These are phyloP conservation scores for Medicago lupulina DNA, from an alignment of 306 rosid species.

Conservation along the genomic window DNA sequence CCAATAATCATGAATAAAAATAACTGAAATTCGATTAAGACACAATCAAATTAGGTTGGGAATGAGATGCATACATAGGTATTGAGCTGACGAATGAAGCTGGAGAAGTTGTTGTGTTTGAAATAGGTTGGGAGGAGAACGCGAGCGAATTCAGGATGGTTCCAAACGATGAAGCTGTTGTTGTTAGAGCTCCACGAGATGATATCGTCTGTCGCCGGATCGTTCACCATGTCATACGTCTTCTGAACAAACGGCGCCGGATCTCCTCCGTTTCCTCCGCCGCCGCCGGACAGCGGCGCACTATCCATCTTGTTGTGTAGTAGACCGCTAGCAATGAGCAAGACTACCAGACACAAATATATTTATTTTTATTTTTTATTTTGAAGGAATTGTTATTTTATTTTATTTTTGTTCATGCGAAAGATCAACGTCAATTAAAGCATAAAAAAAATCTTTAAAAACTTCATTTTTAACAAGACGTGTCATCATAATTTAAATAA, in stretches of 20 bases:
- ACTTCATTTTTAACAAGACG: too few species aligned
- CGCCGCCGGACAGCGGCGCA: conserved; percentile 46
- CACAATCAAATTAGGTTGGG: conserved; percentile 38
- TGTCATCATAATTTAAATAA: too few species aligned
- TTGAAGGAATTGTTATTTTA: too few species aligned
- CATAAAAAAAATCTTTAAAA: too few species aligned
- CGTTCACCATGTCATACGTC: conserved; percentile 97
- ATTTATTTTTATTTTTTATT: too few species aligned
- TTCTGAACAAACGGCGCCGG: conserved; percentile 90
- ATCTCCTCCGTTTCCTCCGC: conserved; percentile 53
- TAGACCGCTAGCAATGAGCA: too few species aligned
- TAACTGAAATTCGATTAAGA: background rate
- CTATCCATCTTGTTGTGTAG: conserved; percentile 50
- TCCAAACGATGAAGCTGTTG: conserved; percentile 92
- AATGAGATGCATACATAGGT: conserved; percentile 61
- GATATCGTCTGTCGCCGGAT: conserved; percentile 70
- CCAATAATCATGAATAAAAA: background rate
- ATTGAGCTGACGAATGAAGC: conserved; percentile 98
- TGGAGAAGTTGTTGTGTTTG: conserved; percentile 96
- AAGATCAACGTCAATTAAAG: too few species aligned
- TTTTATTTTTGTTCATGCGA: too few species aligned
- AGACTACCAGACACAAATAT: too few species aligned
- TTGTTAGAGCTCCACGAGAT: conserved; percentile 83
- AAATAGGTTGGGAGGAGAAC: conserved; percentile 84
- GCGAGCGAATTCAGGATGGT: conserved; percentile 85